A percentile compares a stretch with the other conserved stretches of the same genome.
Evolutionary conservation across 345 rosid genomes (phyloP).

Genomic region (Citrus glauca): DNA sequence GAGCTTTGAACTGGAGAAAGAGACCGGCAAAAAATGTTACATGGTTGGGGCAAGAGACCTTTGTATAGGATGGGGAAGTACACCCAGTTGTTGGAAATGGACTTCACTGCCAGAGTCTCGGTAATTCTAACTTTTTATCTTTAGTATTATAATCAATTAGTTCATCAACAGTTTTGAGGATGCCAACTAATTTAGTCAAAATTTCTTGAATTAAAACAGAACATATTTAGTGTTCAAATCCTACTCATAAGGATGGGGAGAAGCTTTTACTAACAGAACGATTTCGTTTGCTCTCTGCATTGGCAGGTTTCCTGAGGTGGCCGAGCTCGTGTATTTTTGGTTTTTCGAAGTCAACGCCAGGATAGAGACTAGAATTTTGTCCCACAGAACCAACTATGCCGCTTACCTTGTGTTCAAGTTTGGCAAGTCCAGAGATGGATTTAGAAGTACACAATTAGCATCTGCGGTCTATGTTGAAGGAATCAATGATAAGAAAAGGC

Average conservation of each 20-base stretch:
- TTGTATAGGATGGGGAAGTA: too few species aligned
- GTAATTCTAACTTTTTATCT: background rate
- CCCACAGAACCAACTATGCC: too few species aligned
- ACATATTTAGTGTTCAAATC: too few species aligned
- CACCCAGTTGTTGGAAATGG: too few species aligned
- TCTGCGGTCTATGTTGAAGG: background rate
- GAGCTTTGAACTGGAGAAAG: conserved; percentile 9
- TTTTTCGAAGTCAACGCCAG: conserved; percentile 12
- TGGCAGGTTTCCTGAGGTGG: conserved; percentile 27
- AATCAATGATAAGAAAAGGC: too few species aligned
- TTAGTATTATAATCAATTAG: background rate
- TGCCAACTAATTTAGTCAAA: too few species aligned
- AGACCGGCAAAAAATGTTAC: background rate
- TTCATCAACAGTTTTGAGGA: background rate
- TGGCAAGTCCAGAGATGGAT: too few species aligned
- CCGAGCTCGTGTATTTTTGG: conserved; percentile 9
- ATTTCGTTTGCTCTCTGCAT: background rate
- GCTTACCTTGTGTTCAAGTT: too few species aligned
- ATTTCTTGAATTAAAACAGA: too few species aligned
- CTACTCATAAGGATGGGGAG: too few species aligned
- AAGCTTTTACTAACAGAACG: background rate
- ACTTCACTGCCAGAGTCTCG: conserved; percentile 10
- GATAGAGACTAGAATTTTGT: conserved; percentile 9
- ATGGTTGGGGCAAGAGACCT: too few species aligned
- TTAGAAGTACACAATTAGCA: too few species aligned